A percentile compares a stretch with the other conserved stretches of the same genome.
phyloP scores from a whole-genome alignment of 2,329 filamentous ascomycete species.

The Saccharata proteae region DNA sequence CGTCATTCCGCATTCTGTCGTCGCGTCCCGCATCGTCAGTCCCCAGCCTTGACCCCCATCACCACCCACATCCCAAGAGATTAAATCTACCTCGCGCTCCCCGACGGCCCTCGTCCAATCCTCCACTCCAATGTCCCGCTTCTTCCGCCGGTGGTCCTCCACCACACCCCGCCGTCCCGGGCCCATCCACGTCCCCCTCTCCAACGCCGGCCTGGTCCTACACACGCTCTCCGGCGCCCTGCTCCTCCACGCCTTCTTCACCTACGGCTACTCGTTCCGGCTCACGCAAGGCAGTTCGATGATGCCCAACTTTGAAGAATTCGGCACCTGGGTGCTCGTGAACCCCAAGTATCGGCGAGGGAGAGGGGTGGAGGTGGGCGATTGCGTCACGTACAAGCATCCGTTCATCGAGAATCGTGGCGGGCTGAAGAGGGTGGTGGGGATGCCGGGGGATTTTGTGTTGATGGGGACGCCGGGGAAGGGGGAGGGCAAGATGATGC shows the following conservation, averaged over 20 bases:
- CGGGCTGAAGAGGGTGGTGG: conserved; percentile 64
- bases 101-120: too few relatives aligned
- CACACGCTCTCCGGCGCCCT: conserved; percentile 9
- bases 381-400: conserved; percentile 68
- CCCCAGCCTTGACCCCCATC: too few relatives aligned
- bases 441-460: conserved; percentile 55
- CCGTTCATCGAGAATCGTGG: conserved; percentile 47
- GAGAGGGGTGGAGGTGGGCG: conserved; percentile 59
- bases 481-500: conserved; percentile 42
- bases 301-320: conserved; percentile 67
- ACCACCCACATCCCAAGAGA: too few relatives aligned
- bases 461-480: conserved; percentile 48
- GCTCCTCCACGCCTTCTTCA: conserved; percentile 21
- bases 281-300: conserved; percentile 66
- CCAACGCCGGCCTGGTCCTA: conserved; percentile 3
- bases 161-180: conserved; percentile 2
- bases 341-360: conserved; percentile 59
- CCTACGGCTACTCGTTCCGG: conserved; percentile 49
- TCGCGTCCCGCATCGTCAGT: too few relatives aligned
- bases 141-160: neutral
- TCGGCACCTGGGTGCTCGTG: conserved; percentile 57
- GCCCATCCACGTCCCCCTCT: conserved; percentile 6
- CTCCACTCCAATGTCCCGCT: conserved; percentile 3
- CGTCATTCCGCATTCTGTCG: neutral
- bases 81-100: too few relatives aligned